Conservation (phyloP, 2,329 filamentous ascomycete species). For the Scedosporium apiospermum region DNA sequence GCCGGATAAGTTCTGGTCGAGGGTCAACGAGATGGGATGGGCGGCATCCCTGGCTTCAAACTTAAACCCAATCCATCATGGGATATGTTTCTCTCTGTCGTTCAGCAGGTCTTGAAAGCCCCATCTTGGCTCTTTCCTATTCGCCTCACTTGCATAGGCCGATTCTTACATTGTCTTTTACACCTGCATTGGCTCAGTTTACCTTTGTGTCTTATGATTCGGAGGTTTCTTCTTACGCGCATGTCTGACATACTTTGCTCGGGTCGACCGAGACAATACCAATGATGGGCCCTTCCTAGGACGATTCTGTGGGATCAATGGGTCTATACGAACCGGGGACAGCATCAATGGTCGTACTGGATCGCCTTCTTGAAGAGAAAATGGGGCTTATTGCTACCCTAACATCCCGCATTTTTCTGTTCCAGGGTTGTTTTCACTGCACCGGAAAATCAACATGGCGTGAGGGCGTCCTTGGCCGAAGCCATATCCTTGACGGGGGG, state of each 20-base stretch:
- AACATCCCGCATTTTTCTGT: background rate
- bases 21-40: background rate
- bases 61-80: background rate
- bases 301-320: background rate
- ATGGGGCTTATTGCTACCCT: too few species aligned
- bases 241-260: background rate
- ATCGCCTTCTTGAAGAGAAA: background rate
- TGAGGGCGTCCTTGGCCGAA: background rate
- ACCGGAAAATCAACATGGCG: background rate
- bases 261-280: background rate
- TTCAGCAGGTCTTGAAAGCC: background rate
- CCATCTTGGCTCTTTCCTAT: background rate
- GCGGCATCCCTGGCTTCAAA: background rate
- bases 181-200: background rate
- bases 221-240: background rate
- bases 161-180: background rate
- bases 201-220: slow-evolving; percentile 1
- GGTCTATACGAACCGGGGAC: background rate
- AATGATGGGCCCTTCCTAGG: background rate
- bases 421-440: background rate
- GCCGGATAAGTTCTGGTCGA: too few species aligned
- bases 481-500: background rate
- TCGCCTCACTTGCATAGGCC: background rate
- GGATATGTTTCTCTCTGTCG: background rate
- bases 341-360: background rate